Conservation (phyloP, 306 rosid species). For the Mimosa bimucronata region DNA sequence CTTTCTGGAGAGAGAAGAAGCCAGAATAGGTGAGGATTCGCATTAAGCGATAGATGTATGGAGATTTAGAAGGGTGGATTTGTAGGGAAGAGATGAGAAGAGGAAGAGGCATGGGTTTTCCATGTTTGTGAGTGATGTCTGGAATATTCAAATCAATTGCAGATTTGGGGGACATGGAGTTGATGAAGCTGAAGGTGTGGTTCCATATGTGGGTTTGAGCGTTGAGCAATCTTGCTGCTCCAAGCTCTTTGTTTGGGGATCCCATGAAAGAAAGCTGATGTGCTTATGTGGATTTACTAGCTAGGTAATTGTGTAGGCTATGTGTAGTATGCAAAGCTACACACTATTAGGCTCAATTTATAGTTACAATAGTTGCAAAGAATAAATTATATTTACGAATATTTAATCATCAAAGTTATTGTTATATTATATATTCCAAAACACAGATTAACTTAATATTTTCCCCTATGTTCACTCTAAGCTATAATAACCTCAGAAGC, state of each 20-base stretch:
- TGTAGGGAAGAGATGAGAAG: constrained; percentile 36
- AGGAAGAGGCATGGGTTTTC: constrained; percentile 55
- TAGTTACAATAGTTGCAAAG: too few species aligned
- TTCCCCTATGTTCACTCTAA: too few species aligned
- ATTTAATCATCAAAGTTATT: too few species aligned
- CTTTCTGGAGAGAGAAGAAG: constrained; percentile 34
- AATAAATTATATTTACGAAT: too few species aligned
- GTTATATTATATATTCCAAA: too few species aligned
- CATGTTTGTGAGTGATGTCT: constrained; percentile 45
- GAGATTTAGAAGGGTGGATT: constrained; percentile 42
- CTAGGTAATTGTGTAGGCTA: too few species aligned
- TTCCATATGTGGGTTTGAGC: too few species aligned
- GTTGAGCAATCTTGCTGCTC: not conserved
- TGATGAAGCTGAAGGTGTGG: constrained; percentile 31
- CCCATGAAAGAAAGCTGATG: not conserved
- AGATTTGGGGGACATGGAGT: constrained; percentile 33
- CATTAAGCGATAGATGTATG: constrained; percentile 44
- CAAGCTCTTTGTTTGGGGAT: not conserved
- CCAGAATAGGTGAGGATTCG: constrained; percentile 41
- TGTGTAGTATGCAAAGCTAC: too few species aligned
- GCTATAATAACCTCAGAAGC: too few species aligned
- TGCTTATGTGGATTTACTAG: too few species aligned
- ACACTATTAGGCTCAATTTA: too few species aligned
- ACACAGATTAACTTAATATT: too few species aligned
- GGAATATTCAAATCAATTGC: constrained; percentile 25